Percentiles rank a stretch among this genome's conserved stretches.
Evolutionary conservation across 805 yeast genomes (phyloP).

Genomic region (Yamadazyma paraphyllophila): DNA sequence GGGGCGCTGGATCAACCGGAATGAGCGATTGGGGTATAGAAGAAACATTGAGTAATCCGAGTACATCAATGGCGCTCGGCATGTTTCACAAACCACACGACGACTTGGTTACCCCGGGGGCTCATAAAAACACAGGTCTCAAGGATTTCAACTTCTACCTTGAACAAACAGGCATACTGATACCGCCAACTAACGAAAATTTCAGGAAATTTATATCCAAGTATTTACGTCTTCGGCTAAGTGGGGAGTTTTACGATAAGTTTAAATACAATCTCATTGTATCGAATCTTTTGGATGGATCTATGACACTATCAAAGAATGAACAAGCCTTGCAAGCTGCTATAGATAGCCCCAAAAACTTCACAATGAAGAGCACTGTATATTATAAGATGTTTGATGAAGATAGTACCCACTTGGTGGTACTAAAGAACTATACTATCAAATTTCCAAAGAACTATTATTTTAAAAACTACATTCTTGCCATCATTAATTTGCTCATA

Average conservation of each 20-base stretch:
- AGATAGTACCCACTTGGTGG: slow-evolving; percentile 22
- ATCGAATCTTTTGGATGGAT: slow-evolving; percentile 38
- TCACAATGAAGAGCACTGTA: background rate
- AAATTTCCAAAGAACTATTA: slow-evolving; percentile 10
- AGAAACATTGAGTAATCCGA: slow-evolving; percentile 10
- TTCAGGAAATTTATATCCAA: slow-evolving; percentile 23
- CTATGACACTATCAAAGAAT: slow-evolving; percentile 42
- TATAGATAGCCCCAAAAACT: background rate
- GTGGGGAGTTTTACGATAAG: slow-evolving; percentile 33
- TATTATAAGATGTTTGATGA: slow-evolving; percentile 13
- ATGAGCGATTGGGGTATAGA: slow-evolving; percentile 40
- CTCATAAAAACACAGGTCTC: too few relatives aligned
- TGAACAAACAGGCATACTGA: slow-evolving; percentile 10
- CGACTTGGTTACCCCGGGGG: background rate
- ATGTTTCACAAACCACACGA: background rate
- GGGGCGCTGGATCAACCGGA: slow-evolving; percentile 7
- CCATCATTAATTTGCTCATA: slow-evolving; percentile 25
- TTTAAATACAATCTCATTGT: slow-evolving; percentile 40
- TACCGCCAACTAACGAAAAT: slow-evolving; percentile 20
- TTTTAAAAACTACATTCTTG: slow-evolving; percentile 16
- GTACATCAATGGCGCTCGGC: background rate
- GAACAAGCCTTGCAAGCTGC: slow-evolving; percentile 23
- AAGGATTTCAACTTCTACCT: slow-evolving; percentile 9
- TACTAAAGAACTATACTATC: slow-evolving; percentile 9
- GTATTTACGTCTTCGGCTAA: slow-evolving; percentile 21